A percentile compares a stretch with the other conserved stretches of the same genome.
phyloP scores from a whole-genome alignment of 176 grass and related monocot species.

The Hsuehochloa calcarea region DNA sequence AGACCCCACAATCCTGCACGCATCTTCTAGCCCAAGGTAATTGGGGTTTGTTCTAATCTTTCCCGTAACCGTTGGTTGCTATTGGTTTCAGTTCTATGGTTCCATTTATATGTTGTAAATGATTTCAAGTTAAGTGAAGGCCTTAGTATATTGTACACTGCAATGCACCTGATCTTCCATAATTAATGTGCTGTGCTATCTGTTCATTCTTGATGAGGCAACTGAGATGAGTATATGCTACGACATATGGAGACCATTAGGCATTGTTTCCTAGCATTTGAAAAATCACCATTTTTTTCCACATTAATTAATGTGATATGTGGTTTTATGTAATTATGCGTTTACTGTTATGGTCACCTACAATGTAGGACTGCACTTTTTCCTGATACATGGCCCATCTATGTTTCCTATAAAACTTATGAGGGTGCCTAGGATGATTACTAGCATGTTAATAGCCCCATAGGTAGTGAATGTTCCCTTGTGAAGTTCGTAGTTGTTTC shows the following conservation, averaged over 20 bases:
- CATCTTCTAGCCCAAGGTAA: conserved; percentile 24
- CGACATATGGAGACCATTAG: background rate
- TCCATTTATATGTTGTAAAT: background rate
- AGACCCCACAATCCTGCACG: background rate
- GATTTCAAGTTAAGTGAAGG: background rate
- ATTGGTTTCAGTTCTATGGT: background rate
- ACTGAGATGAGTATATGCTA: background rate
- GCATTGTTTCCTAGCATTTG: background rate
- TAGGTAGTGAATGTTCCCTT: background rate
- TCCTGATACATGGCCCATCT: background rate
- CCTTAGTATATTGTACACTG: no score
- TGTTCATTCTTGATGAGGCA: background rate
- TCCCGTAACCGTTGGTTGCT: background rate
- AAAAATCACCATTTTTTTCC: no score
- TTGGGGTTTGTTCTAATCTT: background rate
- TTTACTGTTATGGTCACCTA: background rate
- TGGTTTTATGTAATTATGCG: background rate
- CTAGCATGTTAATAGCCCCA: background rate
- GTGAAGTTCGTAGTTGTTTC: background rate
- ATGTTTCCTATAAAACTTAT: background rate
- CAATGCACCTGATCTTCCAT: background rate
- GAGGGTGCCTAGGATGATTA: background rate
- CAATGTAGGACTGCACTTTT: background rate
- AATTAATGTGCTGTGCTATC: background rate
- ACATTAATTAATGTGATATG: no score